A percentile compares a stretch with the other conserved stretches of the same genome.
Conservation (phyloP, 352 stramenopile genomes). For the Phytophthora fragariae region DNA sequence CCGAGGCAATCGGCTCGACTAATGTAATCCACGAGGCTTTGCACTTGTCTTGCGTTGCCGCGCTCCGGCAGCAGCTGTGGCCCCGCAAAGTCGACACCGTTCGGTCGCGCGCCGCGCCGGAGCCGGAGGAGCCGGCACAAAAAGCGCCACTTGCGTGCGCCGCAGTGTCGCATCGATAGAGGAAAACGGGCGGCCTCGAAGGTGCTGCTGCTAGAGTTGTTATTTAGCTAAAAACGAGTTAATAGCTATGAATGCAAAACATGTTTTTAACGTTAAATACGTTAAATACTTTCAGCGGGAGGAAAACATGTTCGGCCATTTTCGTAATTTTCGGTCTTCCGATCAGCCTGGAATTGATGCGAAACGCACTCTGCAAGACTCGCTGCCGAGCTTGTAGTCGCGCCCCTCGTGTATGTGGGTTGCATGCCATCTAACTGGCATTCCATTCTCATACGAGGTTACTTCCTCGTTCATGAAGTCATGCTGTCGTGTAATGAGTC, state of each 20-base stretch:
- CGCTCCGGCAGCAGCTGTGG: too few relatives aligned
- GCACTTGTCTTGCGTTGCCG: neutral
- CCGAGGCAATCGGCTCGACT: constrained; percentile 7
- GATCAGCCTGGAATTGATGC: too few relatives aligned
- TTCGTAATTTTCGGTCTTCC: neutral
- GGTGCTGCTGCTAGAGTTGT: neutral
- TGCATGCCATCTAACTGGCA: too few relatives aligned
- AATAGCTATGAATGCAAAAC: neutral
- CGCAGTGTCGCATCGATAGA: neutral
- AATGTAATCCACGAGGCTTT: constrained; percentile 28
- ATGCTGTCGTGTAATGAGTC: too few relatives aligned
- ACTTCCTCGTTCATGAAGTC: too few relatives aligned
- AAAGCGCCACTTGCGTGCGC: neutral
- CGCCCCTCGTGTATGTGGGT: too few relatives aligned
- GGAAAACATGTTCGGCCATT: neutral
- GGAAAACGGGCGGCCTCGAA: neutral
- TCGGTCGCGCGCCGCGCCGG: neutral
- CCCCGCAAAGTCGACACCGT: neutral
- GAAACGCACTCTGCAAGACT: too few relatives aligned
- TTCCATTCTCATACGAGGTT: too few relatives aligned
- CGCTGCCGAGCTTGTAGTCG: too few relatives aligned
- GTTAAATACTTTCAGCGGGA: neutral
- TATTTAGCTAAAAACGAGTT: neutral
- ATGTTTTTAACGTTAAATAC: neutral
- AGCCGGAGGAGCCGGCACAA: neutral